These are phyloP conservation scores for Saturnispora halmiae DNA, from an alignment of 805 yeast species.

Conservation along the genomic window DNA sequence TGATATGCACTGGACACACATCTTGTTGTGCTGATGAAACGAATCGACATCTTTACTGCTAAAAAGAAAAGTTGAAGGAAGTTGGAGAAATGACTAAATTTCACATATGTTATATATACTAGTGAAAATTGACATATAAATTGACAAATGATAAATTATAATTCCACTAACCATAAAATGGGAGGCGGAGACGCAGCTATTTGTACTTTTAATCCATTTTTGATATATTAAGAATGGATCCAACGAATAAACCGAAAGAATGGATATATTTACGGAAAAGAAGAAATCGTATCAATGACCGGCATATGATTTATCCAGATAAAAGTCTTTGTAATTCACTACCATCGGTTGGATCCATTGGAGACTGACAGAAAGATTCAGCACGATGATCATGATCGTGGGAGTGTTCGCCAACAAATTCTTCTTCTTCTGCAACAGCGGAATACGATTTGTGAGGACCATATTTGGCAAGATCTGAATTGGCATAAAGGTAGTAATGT, in stretches of 20 bases:
- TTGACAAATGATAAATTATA: no score
- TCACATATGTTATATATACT: no score
- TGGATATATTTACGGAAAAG: no score
- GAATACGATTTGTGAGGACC: slow-evolving; percentile 19
- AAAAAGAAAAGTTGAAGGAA: neutral
- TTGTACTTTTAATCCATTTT: no score
- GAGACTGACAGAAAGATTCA: slow-evolving; percentile 11
- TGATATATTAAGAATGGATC: no score
- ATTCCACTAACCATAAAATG: no score
- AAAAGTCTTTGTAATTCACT: slow-evolving; percentile 21
- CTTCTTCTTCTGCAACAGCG: slow-evolving; percentile 26
- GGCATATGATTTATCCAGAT: slow-evolving; percentile 3
- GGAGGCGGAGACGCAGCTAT: no score
- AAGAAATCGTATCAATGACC: no score
- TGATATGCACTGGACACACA: slow-evolving; percentile 17
- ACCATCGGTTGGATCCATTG: slow-evolving; percentile 17
- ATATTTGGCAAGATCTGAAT: slow-evolving; percentile 18
- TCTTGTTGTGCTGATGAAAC: slow-evolving; percentile 16
- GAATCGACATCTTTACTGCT: slow-evolving; percentile 1
- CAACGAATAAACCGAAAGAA: no score
- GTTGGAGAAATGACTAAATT: neutral
- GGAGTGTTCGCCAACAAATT: slow-evolving; percentile 25
- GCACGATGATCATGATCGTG: slow-evolving; percentile 27
- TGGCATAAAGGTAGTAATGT: slow-evolving; percentile 27
- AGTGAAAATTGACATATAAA: no score